These are phyloP conservation scores for Acacia melanoxylon DNA, from an alignment of 306 rosid genomes.

Conservation along the genomic window DNA sequence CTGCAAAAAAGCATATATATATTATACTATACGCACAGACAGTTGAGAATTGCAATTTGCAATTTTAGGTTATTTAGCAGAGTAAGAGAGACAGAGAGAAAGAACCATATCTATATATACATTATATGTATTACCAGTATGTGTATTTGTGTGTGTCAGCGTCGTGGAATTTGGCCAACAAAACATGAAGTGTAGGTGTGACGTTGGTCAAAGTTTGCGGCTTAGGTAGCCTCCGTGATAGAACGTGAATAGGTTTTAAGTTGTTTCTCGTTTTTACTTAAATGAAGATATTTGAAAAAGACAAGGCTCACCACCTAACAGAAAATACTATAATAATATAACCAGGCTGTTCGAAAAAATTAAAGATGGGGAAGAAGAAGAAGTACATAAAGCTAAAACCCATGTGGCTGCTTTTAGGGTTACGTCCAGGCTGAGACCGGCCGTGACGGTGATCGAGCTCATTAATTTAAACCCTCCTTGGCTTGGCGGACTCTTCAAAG, in stretches of 20 bases:
- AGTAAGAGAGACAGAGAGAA: not conserved
- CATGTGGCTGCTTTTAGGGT: slow-evolving; percentile 10
- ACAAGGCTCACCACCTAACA: not conserved
- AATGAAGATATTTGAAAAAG: not conserved
- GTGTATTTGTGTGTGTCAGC: not conserved
- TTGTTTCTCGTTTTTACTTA: not conserved
- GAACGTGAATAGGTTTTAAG: slow-evolving; percentile 5
- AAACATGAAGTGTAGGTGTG: not conserved
- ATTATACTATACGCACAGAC: not conserved
- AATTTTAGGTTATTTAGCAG: not conserved
- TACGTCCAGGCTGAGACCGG: slow-evolving; percentile 25
- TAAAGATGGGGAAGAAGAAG: not conserved
- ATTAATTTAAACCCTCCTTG: slow-evolving; percentile 31
- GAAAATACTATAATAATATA: not conserved
- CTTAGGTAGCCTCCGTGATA: slow-evolving; percentile 20
- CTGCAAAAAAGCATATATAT: not conserved
- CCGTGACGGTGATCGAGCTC: slow-evolving; percentile 38
- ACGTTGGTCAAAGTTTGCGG: slow-evolving; percentile 48
- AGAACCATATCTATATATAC: not conserved
- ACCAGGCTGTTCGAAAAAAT: not conserved
- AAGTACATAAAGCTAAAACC: not conserved
- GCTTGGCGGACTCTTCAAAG: slow-evolving; percentile 57
- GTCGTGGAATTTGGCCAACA: not conserved
- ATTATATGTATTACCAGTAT: too few species aligned
- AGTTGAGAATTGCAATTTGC: not conserved